These are phyloP conservation scores for Wallacemonas rigidus DNA, from an alignment of 208 protist genomes.

Conservation along the genomic window DNA sequence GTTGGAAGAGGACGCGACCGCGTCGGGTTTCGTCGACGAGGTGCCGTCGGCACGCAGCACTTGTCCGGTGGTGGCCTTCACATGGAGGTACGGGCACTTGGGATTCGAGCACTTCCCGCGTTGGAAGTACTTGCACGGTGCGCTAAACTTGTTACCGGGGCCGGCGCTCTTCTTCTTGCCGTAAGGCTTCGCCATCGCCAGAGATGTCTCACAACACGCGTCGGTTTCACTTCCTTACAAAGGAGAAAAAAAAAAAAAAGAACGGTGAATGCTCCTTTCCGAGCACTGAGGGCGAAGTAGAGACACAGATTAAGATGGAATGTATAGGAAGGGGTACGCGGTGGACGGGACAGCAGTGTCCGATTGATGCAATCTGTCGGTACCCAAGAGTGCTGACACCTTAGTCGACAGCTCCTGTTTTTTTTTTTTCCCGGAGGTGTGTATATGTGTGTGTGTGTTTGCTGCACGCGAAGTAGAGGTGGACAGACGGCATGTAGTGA, in stretches of 20 bases:
- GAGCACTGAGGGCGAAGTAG: too few relatives aligned
- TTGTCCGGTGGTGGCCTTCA: conserved; percentile 37
- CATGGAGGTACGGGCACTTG: conserved; percentile 75
- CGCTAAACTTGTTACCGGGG: conserved; percentile 26
- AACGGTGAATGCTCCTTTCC: not conserved
- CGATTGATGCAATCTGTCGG: too few relatives aligned
- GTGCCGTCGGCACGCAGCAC: conserved; percentile 6
- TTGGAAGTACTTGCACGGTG: conserved; percentile 72
- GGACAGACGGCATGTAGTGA: too few relatives aligned
- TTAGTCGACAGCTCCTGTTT: too few relatives aligned
- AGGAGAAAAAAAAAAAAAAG: not conserved
- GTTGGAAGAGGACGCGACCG: conserved; percentile 21
- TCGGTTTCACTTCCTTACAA: not conserved
- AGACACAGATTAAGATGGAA: too few relatives aligned
- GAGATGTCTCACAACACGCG: not conserved
- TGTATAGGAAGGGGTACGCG: too few relatives aligned
- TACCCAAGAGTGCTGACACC: too few relatives aligned
- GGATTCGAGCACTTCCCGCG: conserved; percentile 72
- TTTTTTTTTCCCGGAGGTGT: too few relatives aligned
- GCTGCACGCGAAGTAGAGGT: too few relatives aligned
- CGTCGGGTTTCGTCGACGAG: conserved; percentile 19
- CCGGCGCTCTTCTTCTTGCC: conserved; percentile 54
- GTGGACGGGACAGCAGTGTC: too few relatives aligned
- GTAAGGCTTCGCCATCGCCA: conserved; percentile 57
- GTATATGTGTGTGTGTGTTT: too few relatives aligned